Conservation (phyloP, 371 early-diverging fungal genomes). For the Gilbertella persicaria region DNA sequence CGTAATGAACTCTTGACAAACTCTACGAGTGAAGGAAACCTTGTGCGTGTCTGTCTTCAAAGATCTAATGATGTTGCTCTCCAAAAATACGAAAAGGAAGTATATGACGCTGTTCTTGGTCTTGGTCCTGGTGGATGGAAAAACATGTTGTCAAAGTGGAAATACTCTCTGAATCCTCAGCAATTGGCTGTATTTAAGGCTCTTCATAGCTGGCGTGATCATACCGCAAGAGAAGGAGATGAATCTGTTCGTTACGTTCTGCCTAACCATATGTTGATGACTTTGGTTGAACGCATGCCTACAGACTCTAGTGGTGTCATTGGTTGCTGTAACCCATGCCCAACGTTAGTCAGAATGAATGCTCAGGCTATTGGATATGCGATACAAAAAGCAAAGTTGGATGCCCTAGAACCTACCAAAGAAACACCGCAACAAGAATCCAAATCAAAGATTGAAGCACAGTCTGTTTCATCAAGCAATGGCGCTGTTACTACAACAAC, state of each 20-base stretch:
- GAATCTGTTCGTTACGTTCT: constrained; percentile 89
- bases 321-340: constrained; percentile 82
- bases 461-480: constrained; percentile 3
- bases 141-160: constrained; percentile 63
- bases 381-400: constrained; percentile 59
- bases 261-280: constrained; percentile 88
- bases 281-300: constrained; percentile 80
- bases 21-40: constrained; percentile 61
- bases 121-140: constrained; percentile 81
- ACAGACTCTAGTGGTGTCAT: constrained; percentile 68
- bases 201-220: constrained; percentile 92
- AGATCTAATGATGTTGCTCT: constrained; percentile 73
- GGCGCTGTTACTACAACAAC: constrained; percentile 4
- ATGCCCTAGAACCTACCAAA: constrained; percentile 26
- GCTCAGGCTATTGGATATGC: constrained; percentile 74
- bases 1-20: constrained; percentile 75
- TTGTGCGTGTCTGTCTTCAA: constrained; percentile 66
- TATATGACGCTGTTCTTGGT: constrained; percentile 78
- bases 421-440: constrained; percentile 18
- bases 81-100: constrained; percentile 72
- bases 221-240: constrained; percentile 87
- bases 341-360: constrained; percentile 83
- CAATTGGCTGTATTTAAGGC: constrained; percentile 82
- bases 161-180: constrained; percentile 59
- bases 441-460: constrained; percentile 12